Evolutionary conservation across 225 moss, liverwort and hornwort species (phyloP), one percentile per base, ranked within the genome.

Genomic region (Climacium dendroides): DNA sequence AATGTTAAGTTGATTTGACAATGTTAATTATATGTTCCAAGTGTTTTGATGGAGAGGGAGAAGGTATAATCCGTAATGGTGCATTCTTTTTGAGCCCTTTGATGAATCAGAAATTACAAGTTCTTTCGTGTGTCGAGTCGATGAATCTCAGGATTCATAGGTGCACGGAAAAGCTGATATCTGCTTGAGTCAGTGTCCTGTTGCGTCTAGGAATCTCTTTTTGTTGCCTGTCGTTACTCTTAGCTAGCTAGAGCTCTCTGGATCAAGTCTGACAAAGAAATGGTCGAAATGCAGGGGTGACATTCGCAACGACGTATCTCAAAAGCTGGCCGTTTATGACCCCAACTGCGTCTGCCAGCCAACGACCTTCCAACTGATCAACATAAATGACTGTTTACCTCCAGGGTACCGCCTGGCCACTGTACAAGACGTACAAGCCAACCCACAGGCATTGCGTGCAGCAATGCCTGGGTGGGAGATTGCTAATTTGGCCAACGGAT

Each of bases 381-480:
- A 58, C 30, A 7, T 48, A 6, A 17, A 62, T 9, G 88, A 83
- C 8, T 0, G 6, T 35, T 74, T 88, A 37, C 83, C 88, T 28
- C 34, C 66, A 35, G 26, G 30, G 8, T 76, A 70, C 74, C 89
- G 63, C 18, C 57, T 85, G 41, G 81, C 66, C 52, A 85, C 85
- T 6, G 62, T 74, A 2, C 64, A 74, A 74, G 79, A 88, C 0
- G 85, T 85, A 3, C 35, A 63, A 32, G 80, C 74, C 55, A 61
- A 85, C 85, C 64, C 45, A 9, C 10, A 89, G 32, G 74, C 85
- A 35, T 32, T 81, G 71, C 13, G 62, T 14, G 41, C 15, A 37
- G 81, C 89, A 16, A 89, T 85, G 81, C 80, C 89, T n/a, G 74
- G 17, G 29, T 89, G 79, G 79, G 70, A 88, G 84, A 88, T 88